A percentile compares a stretch with the other conserved stretches of the same genome.
phyloP scores from a whole-genome alignment of 2,329 filamentous ascomycete species.

The Dactylonectria estremocensis region DNA sequence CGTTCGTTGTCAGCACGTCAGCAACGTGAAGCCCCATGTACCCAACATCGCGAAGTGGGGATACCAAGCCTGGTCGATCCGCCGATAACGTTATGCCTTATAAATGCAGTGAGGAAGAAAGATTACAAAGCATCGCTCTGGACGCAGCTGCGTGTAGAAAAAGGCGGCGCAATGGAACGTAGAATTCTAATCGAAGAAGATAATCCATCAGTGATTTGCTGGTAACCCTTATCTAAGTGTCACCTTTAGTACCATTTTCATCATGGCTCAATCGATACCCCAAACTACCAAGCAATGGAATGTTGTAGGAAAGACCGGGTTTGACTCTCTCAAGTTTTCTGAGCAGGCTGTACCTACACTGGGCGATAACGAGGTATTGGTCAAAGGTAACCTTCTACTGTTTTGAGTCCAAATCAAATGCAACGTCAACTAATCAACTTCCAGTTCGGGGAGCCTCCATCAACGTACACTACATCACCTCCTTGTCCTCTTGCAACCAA shows the following conservation, averaged over 20 bases:
- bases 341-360: background rate
- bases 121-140: background rate
- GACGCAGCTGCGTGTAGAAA: background rate
- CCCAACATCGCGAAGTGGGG: too few species aligned
- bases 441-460: background rate
- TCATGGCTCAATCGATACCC: conserved; percentile 7
- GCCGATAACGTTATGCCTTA: background rate
- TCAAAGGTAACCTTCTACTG: background rate
- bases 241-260: background rate
- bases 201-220: background rate
- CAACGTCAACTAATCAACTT: background rate
- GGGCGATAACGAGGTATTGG: background rate
- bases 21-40: background rate
- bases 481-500: too few species aligned
- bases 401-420: background rate
- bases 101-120: background rate
- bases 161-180: background rate
- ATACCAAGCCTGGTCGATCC: too few species aligned
- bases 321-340: background rate
- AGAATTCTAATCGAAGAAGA: too few species aligned
- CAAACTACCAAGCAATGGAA: conserved; percentile 18
- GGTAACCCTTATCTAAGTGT: background rate
- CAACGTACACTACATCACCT: background rate
- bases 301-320: background rate
- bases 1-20: background rate